Base-by-base conservation (phyloP, 371 early-diverging fungal species). In the Circinella minor region DNA sequence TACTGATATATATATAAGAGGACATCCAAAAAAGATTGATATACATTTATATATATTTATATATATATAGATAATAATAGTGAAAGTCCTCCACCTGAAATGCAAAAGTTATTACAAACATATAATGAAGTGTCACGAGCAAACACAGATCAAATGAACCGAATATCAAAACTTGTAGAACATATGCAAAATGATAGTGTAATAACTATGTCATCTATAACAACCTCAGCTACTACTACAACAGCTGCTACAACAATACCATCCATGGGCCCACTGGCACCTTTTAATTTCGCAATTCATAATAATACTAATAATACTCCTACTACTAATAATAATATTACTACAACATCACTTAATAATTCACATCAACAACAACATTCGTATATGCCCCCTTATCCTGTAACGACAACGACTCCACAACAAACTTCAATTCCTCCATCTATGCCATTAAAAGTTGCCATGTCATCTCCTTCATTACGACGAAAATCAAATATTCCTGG, bases 401-500 rank as follows among this genome's bases (percentile, higher is more conserved):
- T 11, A 43, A 13, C 36, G 4, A 20, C 47, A 38, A 51, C 51
- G 5, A 51, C 37, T 8, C n/a, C 38, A 34, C 20, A 7, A 34
- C 18, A 20, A 57, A 11, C 57, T 5, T 51, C 55, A 8, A 55
- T 54, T 54, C 65, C 65, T 36, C 51, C 49, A 8, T 38, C 65
- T 4, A 65, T 65, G 65, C 65, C 65, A 20, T 36, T 65, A 18
- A 65, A 49, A n/a, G 17, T 55, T 13, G n/a, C 65, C n/a, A 65
- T 65, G 65, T 6, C 43, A 43, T 39, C 55, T 14, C 37, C 54
- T 18, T 39, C 69, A 9, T 20, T 55, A 36, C 75, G 76, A 47
- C 69, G 76, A 68, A 79, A 75, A 57, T 64, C 74, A 15, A 69
- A 72, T 61, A 74, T 79, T 27, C 79, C 82, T 0, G 83, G 77